Evolutionary conservation across 2,329 filamentous ascomycete genomes (phyloP).

Genomic region (Phaeosphaeria sp.): DNA sequence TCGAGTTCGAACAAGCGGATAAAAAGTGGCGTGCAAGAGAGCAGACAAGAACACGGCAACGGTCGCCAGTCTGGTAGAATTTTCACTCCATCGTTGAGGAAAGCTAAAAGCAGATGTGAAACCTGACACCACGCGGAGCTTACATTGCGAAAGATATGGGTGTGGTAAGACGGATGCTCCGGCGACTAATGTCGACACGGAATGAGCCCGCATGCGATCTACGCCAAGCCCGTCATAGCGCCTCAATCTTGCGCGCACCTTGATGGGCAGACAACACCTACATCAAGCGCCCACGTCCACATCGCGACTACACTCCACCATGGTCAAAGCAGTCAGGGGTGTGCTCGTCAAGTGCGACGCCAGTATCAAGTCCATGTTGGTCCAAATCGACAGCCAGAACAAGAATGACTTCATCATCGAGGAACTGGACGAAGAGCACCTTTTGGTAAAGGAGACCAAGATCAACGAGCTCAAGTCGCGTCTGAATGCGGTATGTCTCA

Average conservation of each 20-base stretch:
- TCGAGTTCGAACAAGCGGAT: neutral
- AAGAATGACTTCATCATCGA: constrained; percentile 79
- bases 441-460: constrained; percentile 78
- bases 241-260: constrained; percentile 19
- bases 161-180: neutral
- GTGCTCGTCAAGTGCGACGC: constrained; percentile 78
- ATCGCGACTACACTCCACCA: constrained; percentile 38
- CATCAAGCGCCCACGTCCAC: constrained; percentile 9
- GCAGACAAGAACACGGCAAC: neutral
- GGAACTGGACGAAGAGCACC: constrained; percentile 77
- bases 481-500: constrained; percentile 67
- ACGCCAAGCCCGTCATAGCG: constrained; percentile 18
- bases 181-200: neutral
- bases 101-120: neutral
- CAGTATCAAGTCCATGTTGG: constrained; percentile 86
- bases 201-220: constrained; percentile 3
- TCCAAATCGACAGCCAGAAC: constrained; percentile 72
- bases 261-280: constrained; percentile 25
- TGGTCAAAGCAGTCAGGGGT: constrained; percentile 67
- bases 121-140: neutral
- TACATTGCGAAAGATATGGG: neutral
- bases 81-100: neutral
- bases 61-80: neutral
- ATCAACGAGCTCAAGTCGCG: constrained; percentile 70
- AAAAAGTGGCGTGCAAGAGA: neutral